These are phyloP conservation scores for Coniosporium tulheliwenetii DNA, from an alignment of 2,329 filamentous ascomycete genomes.

Conservation along the genomic window DNA sequence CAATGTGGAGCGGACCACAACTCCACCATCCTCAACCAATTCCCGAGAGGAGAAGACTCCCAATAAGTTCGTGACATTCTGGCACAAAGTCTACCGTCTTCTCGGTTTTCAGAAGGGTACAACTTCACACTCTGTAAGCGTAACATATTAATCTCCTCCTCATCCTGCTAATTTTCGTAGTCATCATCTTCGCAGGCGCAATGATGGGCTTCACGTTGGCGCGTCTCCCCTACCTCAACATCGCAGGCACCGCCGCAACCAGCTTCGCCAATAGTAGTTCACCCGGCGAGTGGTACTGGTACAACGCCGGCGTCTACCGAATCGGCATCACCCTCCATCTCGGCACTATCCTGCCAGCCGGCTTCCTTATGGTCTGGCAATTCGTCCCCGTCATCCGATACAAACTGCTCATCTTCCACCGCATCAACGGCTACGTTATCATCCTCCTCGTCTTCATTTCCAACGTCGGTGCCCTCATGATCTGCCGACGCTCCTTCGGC, in stretches of 20 bases:
- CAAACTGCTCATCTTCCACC: conserved; percentile 37
- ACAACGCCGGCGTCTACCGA: conserved; percentile 16
- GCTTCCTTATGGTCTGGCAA: conserved; percentile 23
- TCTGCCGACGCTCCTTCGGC: conserved; percentile 35
- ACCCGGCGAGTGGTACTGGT: conserved; percentile 31
- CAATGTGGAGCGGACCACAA: neutral
- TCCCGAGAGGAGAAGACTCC: neutral
- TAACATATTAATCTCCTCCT: neutral
- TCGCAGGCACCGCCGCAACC: conserved; percentile 16
- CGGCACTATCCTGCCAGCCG: conserved; percentile 20
- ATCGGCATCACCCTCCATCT: conserved; percentile 29
- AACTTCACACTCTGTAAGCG: conserved; percentile 37
- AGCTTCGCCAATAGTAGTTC: conserved; percentile 8
- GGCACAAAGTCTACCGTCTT: conserved; percentile 24
- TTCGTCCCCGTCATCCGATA: conserved; percentile 29
- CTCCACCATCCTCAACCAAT: neutral
- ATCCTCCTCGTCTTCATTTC: conserved; percentile 30
- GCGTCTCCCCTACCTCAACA: conserved; percentile 33
- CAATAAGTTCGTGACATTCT: neutral
- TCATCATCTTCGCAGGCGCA: conserved; percentile 27
- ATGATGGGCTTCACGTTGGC: conserved; percentile 33
- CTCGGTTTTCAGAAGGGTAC: conserved; percentile 42
- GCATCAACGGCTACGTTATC: conserved; percentile 43
- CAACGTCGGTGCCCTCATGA: conserved; percentile 37
- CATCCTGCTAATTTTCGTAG: neutral